Percentiles rank a stretch among this genome's conserved stretches.
Evolutionary conservation across 441 rosid species (phyloP).

Genomic region (Jatropha multifida): DNA sequence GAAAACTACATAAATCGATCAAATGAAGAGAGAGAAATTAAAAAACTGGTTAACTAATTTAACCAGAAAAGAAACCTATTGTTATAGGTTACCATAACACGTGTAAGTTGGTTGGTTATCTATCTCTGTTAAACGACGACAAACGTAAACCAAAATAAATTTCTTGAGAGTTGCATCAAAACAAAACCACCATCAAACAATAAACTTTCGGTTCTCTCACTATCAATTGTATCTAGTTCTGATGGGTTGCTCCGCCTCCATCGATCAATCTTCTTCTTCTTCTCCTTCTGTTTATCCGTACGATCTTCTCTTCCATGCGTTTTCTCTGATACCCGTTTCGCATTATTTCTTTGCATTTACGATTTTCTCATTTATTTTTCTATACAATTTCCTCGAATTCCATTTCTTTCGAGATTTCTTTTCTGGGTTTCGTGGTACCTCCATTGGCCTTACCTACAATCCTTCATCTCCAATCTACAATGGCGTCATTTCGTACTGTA

Average conservation of each 20-base stretch:
- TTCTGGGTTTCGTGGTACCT: constrained; percentile 44
- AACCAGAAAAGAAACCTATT: too few species aligned
- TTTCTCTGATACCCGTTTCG: constrained; percentile 45
- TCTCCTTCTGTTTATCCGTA: constrained; percentile 37
- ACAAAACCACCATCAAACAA: not conserved
- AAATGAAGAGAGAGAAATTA: too few species aligned
- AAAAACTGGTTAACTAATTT: too few species aligned
- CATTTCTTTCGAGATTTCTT: constrained; percentile 58
- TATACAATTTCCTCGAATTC: constrained; percentile 63
- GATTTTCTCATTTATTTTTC: constrained; percentile 29
- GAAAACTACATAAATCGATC: too few species aligned
- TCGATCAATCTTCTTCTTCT: not conserved
- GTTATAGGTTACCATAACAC: too few species aligned
- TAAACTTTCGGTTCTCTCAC: not conserved
- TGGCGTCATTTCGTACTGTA: constrained; percentile 59
- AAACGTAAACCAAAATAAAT: too few species aligned
- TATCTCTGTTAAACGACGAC: too few species aligned
- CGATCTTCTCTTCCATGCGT: constrained; percentile 38
- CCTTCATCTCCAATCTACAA: constrained; percentile 52
- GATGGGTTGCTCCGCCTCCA: constrained; percentile 9
- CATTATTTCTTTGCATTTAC: constrained; percentile 47
- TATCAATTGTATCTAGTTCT: not conserved
- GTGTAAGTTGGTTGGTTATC: too few species aligned
- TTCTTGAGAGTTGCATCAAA: not conserved
- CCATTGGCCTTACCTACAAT: constrained; percentile 45